Evolutionary conservation across 495 filamentous ascomycete species (phyloP).

Genomic region (Daldinia concentrica): DNA sequence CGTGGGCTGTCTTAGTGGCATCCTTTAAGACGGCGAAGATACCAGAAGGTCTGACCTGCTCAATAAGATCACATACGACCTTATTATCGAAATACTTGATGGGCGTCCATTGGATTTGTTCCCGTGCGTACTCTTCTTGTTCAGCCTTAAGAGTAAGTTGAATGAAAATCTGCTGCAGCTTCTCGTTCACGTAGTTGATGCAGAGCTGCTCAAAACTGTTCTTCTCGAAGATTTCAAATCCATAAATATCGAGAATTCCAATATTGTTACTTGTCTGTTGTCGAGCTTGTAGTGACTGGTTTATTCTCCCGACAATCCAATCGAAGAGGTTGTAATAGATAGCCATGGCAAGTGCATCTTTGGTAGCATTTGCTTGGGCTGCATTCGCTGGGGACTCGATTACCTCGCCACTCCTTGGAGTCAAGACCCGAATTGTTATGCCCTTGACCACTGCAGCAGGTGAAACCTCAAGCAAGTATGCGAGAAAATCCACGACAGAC

Average conservation of each 20-base stretch:
- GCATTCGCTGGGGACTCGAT: slow-evolving; percentile 94
- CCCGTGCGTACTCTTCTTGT: slow-evolving; percentile 96
- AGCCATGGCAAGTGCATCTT: slow-evolving; percentile 91
- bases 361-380: slow-evolving; percentile 88
- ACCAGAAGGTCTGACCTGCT: slow-evolving; percentile 89
- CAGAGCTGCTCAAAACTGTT: slow-evolving; percentile 99
- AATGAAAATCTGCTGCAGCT: slow-evolving; percentile 99
- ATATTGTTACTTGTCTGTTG: slow-evolving; percentile 82
- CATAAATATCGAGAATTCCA: slow-evolving; percentile 99
- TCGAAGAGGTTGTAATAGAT: slow-evolving; percentile 99
- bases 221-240: slow-evolving; percentile 99
- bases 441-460: slow-evolving; percentile 82
- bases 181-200: slow-evolving; percentile 99
- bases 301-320: slow-evolving; percentile 96
- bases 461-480: slow-evolving; percentile 92
- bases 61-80: slow-evolving; percentile 96
- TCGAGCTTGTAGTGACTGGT: slow-evolving; percentile 84
- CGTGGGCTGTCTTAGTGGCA: slow-evolving; percentile 95
- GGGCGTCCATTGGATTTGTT: slow-evolving; percentile 98
- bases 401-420: slow-evolving; percentile 83
- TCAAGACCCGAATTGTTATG: slow-evolving; percentile 87
- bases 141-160: slow-evolving; percentile 96
- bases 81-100: slow-evolving; percentile 99
- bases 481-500: slow-evolving; percentile 91
- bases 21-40: slow-evolving; percentile 97